A percentile compares a stretch with the other conserved stretches of the same genome.
Evolutionary conservation across 352 stramenopile genomes (phyloP).

Genomic region (Globisporangium rhizosaccharum): DNA sequence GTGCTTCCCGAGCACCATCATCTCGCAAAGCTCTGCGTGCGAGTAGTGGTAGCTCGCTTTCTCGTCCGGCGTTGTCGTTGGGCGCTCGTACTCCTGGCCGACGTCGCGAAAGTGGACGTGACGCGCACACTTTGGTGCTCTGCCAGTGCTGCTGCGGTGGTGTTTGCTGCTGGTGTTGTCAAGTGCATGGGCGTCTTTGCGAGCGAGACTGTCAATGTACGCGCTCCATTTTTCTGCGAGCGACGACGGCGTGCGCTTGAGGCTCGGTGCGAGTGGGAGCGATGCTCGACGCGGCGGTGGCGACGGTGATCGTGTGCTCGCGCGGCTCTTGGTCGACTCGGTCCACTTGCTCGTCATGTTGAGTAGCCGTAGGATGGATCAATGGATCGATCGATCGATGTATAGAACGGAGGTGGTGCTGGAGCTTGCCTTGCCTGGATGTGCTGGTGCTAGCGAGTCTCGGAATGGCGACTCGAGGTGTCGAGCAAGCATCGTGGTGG

Average conservation of each 20-base stretch:
- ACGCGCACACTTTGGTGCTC: conserved; percentile 15
- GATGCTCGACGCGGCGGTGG: neutral
- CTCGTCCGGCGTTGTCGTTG: conserved; percentile 36
- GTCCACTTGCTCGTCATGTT: neutral
- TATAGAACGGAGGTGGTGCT: no score
- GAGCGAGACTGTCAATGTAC: conserved; percentile 44
- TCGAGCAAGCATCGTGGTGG: no score
- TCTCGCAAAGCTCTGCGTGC: conserved; percentile 40
- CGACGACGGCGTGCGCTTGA: conserved; percentile 46
- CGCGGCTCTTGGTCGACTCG: conserved; percentile 6
- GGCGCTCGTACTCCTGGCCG: conserved; percentile 33
- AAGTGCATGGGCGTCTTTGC: conserved; percentile 25
- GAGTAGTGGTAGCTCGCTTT: conserved; percentile 58
- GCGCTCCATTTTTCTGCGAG: conserved; percentile 48
- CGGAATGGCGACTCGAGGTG: no score
- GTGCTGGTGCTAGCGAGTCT: no score
- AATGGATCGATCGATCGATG: no score
- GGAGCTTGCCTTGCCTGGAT: no score
- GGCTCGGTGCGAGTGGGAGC: conserved; percentile 35
- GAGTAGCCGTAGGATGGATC: neutral
- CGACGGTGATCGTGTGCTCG: neutral
- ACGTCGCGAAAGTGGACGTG: conserved; percentile 51
- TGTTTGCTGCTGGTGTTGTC: neutral
- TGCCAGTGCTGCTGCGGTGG: conserved; percentile 9
- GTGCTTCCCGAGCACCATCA: conserved; percentile 48